A percentile compares a stretch with the other conserved stretches of the same genome.
phyloP scores from a whole-genome alignment of 2,329 filamentous ascomycete species.

The Clarireedia homoeocarpa region DNA sequence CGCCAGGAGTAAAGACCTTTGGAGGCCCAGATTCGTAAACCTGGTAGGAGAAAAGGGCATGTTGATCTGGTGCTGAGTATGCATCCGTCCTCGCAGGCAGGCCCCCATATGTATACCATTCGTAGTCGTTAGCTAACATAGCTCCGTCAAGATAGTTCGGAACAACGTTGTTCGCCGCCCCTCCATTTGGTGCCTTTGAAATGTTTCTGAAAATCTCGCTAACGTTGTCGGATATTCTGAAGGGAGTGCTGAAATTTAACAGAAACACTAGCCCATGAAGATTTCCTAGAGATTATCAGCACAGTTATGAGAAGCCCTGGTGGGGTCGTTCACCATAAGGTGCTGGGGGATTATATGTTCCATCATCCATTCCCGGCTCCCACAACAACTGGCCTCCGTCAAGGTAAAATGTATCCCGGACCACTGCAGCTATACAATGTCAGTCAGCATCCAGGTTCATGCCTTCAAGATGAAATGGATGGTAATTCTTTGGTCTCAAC shows the following conservation, averaged over 20 bases:
- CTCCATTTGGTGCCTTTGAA: conserved; percentile 39
- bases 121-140: conserved; percentile 56
- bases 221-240: conserved; percentile 45
- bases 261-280: conserved; percentile 44
- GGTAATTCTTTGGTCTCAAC: conserved; percentile 6
- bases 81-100: conserved; percentile 32
- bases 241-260: conserved; percentile 50
- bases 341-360: conserved; percentile 25
- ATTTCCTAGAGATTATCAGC: conserved; percentile 37
- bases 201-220: conserved; percentile 42
- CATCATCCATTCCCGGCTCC: conserved; percentile 42
- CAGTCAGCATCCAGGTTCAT: conserved; percentile 12
- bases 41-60: conserved; percentile 44
- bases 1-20: neutral
- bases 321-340: conserved; percentile 35
- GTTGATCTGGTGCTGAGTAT: conserved; percentile 33
- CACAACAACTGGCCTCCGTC: conserved; percentile 54
- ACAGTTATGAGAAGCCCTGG: neutral
- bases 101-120: conserved; percentile 60
- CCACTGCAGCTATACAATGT: conserved; percentile 40
- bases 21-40: conserved; percentile 44
- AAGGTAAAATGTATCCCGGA: conserved; percentile 56
- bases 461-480: neutral
- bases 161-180: conserved; percentile 40
- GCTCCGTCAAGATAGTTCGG: conserved; percentile 55